Evolutionary conservation across 805 yeast species (phyloP), one percentile per base, ranked within the genome.

Genomic region (Dipodascopsis tothii): DNA sequence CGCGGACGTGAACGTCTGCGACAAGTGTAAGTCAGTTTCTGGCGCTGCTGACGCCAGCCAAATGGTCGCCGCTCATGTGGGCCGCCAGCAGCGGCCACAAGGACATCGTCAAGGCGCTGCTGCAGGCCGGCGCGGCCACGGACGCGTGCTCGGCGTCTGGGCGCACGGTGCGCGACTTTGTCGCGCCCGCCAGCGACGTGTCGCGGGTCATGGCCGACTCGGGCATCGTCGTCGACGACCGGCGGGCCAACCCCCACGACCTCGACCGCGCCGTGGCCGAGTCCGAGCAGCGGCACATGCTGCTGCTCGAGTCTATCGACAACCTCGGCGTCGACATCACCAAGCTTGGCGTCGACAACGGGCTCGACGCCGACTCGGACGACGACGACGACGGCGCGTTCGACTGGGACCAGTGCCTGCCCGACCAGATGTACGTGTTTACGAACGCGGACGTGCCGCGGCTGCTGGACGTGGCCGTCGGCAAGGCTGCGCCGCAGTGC

Each of bases 11-110:
- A 60, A 68, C 39, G 43, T 44, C 18, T 63, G 58, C 41, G 72
- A 68, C 52, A 57, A 58, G 40, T 48, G 54, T 50, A 28, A 21
- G 56, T 21, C 6, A n/a, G 2, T n/a, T 14, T 35, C 16, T 17
- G 4, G 21, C 17, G 19, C 20, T n/a, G 3, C 11, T 21, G 17
- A 22, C 22, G 17, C 5, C 25, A 45, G 54, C 42, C 33, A 64
- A 61, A 38, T 69, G 71, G 72, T 63, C 72, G 4, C 62, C 95
- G 7, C 61, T 84, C 36, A 84, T 84, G 92, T 85, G 95, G 95
- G 88, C 94, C 0, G 76, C 84, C 2, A 73, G 78, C 53, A 69
- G 80, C 52, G 73, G 77, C 42, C 75, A 76, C 42, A 61, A 73
- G 46, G 69, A 71, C 9, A 69, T 81, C 36, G 78, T 76, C 14